Conservation (phyloP, 1,284 basidiomycete species). For the Binderoboletus segoi region DNA sequence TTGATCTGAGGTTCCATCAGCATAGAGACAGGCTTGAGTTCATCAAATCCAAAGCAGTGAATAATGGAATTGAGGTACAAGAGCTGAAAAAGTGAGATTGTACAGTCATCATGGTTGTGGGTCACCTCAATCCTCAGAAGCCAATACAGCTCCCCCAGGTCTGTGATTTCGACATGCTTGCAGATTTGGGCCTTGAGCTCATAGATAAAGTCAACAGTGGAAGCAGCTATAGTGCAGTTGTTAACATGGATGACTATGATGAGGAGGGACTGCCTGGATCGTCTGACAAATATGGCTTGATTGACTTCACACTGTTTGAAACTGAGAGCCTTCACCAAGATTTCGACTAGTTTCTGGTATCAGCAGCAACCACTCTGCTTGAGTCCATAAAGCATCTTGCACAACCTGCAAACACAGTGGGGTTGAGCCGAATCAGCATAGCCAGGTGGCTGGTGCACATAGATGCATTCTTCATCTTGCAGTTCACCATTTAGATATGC, state of each 20-base stretch:
- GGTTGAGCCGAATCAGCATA: not conserved
- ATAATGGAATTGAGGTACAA: constrained; percentile 32
- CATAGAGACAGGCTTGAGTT: not conserved
- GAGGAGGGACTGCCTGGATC: not conserved
- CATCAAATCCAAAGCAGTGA: constrained; percentile 8
- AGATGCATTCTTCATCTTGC: not conserved
- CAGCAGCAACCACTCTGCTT: not conserved
- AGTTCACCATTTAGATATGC: constrained; percentile 2
- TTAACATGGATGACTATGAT: not conserved
- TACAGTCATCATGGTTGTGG: constrained; percentile 9
- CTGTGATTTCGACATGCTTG: not conserved
- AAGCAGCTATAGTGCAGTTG: not conserved
- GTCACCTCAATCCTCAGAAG: constrained; percentile 33
- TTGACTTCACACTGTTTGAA: not conserved
- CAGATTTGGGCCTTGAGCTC: not conserved
- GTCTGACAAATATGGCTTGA: not conserved
- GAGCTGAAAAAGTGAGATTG: constrained; percentile 26
- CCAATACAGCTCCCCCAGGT: constrained; percentile 4
- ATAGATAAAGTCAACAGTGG: not conserved
- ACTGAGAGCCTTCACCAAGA: not conserved
- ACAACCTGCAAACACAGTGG: not conserved
- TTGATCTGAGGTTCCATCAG: constrained; percentile 24
- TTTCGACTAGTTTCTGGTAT: not conserved
- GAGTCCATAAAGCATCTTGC: not conserved
- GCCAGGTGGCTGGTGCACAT: not conserved